Percentiles rank a stretch among this genome's conserved stretches.
phyloP scores from a whole-genome alignment of 495 filamentous ascomycete species.

The Hyaloscypha variabilis region DNA sequence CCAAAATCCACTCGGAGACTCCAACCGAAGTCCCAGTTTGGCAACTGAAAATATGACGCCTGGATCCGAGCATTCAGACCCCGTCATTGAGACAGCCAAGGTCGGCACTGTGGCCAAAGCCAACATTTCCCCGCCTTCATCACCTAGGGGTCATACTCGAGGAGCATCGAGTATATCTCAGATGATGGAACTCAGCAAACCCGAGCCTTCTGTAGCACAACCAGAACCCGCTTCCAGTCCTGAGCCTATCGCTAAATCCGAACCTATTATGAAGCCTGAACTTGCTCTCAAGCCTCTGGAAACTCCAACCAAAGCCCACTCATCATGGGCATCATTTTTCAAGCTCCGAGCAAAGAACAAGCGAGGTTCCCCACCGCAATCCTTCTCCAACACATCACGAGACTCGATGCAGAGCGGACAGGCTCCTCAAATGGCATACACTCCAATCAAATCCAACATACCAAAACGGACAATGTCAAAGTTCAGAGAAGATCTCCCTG shows the following conservation, averaged over 20 bases:
- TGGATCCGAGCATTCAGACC: conserved; percentile 41
- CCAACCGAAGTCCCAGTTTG: conserved; percentile 24
- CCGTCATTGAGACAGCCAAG: conserved; percentile 46
- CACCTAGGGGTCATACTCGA: conserved; percentile 51
- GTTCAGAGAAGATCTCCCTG: conserved; percentile 91
- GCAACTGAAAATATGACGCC: conserved; percentile 34
- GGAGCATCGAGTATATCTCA: conserved; percentile 58
- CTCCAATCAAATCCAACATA: conserved; percentile 37
- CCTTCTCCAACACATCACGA: conserved; percentile 82
- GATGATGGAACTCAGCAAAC: conserved; percentile 46
- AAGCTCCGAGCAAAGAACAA: conserved; percentile 63
- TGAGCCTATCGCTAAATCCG: no score
- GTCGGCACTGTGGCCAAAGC: conserved; percentile 53
- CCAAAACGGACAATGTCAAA: conserved; percentile 83
- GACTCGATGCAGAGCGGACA: conserved; percentile 62
- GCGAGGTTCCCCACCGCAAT: conserved; percentile 55
- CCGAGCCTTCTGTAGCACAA: conserved; percentile 29
- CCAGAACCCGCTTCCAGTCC: conserved; percentile 38
- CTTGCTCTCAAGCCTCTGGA: conserved; percentile 41
- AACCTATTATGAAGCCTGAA: no score
- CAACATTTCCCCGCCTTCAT: conserved; percentile 58
- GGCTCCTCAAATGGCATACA: conserved; percentile 35
- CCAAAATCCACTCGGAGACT: conserved; percentile 14
- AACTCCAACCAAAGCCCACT: conserved; percentile 40
- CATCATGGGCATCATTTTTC: conserved; percentile 74